A percentile compares a stretch with the other conserved stretches of the same genome.
These are phyloP conservation scores for Anthracocystis setariae DNA, from an alignment of 1,284 basidiomycete genomes.

Conservation along the genomic window DNA sequence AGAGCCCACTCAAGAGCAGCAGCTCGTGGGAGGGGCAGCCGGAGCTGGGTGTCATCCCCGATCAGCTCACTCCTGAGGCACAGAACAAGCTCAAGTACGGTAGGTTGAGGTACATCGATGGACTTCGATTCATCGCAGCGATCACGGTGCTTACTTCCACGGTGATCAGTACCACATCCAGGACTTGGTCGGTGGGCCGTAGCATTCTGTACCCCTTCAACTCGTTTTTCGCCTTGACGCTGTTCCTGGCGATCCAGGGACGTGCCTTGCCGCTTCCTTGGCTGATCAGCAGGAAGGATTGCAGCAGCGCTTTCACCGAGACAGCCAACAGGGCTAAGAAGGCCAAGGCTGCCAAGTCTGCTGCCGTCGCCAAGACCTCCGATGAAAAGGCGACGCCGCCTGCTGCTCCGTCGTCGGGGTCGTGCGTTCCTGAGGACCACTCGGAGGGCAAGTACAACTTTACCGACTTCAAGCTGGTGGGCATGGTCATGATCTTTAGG, in stretches of 20 bases:
- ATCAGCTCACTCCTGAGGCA: slow-evolving; percentile 4
- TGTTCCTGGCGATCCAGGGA: slow-evolving; percentile 46
- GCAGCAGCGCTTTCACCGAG: slow-evolving; percentile 22
- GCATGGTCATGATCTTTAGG: slow-evolving; percentile 44
- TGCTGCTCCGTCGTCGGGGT: neutral
- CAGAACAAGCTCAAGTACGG: slow-evolving; percentile 46
- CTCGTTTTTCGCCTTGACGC: slow-evolving; percentile 42
- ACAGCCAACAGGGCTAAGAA: slow-evolving; percentile 36
- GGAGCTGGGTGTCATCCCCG: slow-evolving; percentile 9
- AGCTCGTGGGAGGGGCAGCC: slow-evolving; percentile 31
- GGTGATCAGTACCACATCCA: slow-evolving; percentile 17
- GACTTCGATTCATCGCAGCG: slow-evolving; percentile 39
- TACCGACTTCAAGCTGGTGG: slow-evolving; percentile 39
- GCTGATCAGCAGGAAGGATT: slow-evolving; percentile 37
- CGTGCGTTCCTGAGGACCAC: neutral
- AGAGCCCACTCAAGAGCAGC: slow-evolving; percentile 30
- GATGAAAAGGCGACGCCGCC: slow-evolving; percentile 26
- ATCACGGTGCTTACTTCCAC: slow-evolving; percentile 37
- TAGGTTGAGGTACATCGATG: slow-evolving; percentile 41
- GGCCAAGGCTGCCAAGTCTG: slow-evolving; percentile 24
- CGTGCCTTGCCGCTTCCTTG: slow-evolving; percentile 35
- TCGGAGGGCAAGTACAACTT: slow-evolving; percentile 35
- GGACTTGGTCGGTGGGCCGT: slow-evolving; percentile 23
- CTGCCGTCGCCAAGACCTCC: slow-evolving; percentile 26
- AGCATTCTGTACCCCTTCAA: slow-evolving; percentile 50